Evolutionary conservation across 2,329 filamentous ascomycete species (phyloP), one percentile per base, ranked within the genome.

Genomic region (Coniella lustricola): DNA sequence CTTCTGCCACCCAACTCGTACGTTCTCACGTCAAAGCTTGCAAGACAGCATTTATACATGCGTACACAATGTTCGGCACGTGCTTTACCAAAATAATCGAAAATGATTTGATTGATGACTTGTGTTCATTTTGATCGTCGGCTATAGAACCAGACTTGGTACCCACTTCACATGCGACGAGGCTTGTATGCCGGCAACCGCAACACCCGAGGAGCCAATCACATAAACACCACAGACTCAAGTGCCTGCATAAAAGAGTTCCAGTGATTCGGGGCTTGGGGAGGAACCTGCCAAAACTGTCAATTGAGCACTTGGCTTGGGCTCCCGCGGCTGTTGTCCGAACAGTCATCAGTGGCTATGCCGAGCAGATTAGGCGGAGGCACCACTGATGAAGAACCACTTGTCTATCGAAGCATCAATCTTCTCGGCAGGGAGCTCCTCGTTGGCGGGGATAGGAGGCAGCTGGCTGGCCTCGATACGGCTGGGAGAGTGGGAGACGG

Each of bases 361-460:
- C n/a, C n/a, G n/a, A n/a, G n/a, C n/a, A n/a, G n/a, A n/a, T 43
- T 87, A 91, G 62, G 85, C 77, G 61, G 90, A 88, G 66, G 93
- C 93, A 71, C 93, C 93, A 69, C 90, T 95, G 73, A 98, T 98
- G 83, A 97, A 98, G 86, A 98, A 98, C 93, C 93, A 98, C 84
- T 98, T 98, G 82, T 98, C 93, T 66, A 97, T 95, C 72, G 85
- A 94, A 67, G 82, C 80, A 67, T 98, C 93, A 62, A 98, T 95
- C 64, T 91, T 90, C 57, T 85, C 91, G 53, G 93, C 82, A 48
- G 79, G 68, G 51, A 94, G 76, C 64, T 94, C 84, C 81, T 96
- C 79, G 72, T 87, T 76, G 56, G 79, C 65, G 53, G 90, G 88
- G 59, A 98, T 82, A 64, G 81, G 83, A 56, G 84, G 82, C 55